Conservation (phyloP, 352 stramenopile genomes). For the Globisporangium rhizosaccharum region DNA sequence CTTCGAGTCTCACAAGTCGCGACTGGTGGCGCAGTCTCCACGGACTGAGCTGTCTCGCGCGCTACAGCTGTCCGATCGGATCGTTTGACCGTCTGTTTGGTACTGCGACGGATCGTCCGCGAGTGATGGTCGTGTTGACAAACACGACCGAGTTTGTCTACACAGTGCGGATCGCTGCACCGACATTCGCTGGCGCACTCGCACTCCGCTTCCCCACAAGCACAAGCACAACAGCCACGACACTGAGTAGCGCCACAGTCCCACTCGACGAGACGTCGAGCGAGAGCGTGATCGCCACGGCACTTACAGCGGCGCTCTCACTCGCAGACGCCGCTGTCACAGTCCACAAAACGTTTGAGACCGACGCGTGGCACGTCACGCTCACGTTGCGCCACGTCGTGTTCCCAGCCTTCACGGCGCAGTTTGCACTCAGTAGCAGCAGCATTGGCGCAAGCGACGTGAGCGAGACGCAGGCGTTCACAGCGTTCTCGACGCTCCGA, state of each 20-base stretch:
- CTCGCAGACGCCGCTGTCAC: background rate
- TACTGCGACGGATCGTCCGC: background rate
- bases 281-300: background rate
- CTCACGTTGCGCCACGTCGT: slow-evolving; percentile 11
- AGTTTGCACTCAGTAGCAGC: slow-evolving; percentile 4
- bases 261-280: background rate
- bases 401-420: slow-evolving; percentile 5
- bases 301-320: background rate
- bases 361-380: slow-evolving; percentile 1
- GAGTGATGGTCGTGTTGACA: slow-evolving; percentile 16
- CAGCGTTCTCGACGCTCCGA: background rate
- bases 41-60: slow-evolving; percentile 16
- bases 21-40: slow-evolving; percentile 13
- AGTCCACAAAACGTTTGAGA: slow-evolving; percentile 3
- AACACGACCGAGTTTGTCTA: slow-evolving; percentile 6
- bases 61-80: slow-evolving; percentile 17
- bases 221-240: too few relatives aligned
- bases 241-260: background rate
- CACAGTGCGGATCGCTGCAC: background rate
- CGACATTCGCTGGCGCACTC: slow-evolving; percentile 15
- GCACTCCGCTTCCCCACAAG: slow-evolving; percentile 3
- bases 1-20: background rate
- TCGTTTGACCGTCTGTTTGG: slow-evolving; percentile 7
- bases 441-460: background rate
- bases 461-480: background rate